A percentile compares a stretch with the other conserved stretches of the same genome.
Conservation (phyloP, 495 filamentous ascomycete species). For the Penicillium canariense region DNA sequence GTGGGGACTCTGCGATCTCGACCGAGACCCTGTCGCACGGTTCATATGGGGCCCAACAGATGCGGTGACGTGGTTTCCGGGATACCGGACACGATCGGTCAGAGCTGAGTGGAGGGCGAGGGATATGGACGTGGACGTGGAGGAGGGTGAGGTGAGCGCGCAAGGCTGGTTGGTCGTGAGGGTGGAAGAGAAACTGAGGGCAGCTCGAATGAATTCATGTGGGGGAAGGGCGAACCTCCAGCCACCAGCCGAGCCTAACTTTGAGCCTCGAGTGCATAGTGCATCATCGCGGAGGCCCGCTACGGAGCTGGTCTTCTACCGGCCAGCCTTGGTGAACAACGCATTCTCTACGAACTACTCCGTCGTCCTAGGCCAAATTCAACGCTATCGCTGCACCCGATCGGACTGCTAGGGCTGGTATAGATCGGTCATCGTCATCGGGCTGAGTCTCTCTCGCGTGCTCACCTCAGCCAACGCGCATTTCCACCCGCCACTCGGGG, state of each 20-base stretch:
- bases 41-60: conserved; percentile 30
- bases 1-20: conserved; percentile 34
- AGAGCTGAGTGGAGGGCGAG: conserved; percentile 5
- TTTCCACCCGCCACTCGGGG: no score
- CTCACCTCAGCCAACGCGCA: not conserved
- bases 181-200: not conserved
- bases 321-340: no score
- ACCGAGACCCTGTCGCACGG: conserved; percentile 26
- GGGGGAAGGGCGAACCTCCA: conserved; percentile 9
- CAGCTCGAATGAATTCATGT: not conserved
- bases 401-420: not conserved
- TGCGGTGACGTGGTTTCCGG: not conserved
- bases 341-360: no score
- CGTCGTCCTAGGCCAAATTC: not conserved
- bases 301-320: no score
- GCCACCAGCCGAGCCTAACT: conserved; percentile 9
- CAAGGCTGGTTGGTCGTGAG: not conserved
- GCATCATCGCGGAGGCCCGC: no score
- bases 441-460: not conserved
- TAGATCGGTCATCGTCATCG: not conserved
- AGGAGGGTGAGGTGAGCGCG: not conserved
- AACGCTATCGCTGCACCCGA: no score
- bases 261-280: conserved; percentile 21
- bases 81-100: no score
- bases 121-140: conserved; percentile 7